Evolutionary conservation across 352 stramenopile species (phyloP).

Genomic region (Globisporangium recalcitrans): DNA sequence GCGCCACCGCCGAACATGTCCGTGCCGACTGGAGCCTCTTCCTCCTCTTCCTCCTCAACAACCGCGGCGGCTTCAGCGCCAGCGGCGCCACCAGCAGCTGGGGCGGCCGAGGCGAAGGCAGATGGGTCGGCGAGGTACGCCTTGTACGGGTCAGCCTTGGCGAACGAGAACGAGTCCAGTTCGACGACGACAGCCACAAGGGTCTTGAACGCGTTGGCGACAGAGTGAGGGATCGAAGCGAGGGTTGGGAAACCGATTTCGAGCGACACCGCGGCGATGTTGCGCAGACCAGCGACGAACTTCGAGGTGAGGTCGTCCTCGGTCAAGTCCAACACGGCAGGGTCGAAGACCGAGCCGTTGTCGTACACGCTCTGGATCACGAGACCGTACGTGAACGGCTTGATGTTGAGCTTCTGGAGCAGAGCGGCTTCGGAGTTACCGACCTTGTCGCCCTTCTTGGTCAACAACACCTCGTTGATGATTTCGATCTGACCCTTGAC

Average conservation of each 20-base stretch:
- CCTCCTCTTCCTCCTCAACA: conserved; percentile 70
- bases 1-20: conserved; percentile 81
- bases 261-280: conserved; percentile 94
- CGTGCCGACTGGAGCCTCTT: conserved; percentile 77
- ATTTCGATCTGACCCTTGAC: conserved; percentile 99
- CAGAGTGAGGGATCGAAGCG: conserved; percentile 97
- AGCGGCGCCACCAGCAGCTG: conserved; percentile 75
- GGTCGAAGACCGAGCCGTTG: conserved; percentile 98
- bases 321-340: conserved; percentile 97
- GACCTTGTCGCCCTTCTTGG: conserved; percentile 95
- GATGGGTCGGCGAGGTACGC: conserved; percentile 92
- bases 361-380: conserved; percentile 97
- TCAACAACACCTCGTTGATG: conserved; percentile 94
- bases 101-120: conserved; percentile 87
- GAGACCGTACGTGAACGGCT: conserved; percentile 99
- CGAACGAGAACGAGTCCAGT: conserved; percentile 96
- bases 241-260: conserved; percentile 95
- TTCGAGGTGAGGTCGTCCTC: conserved; percentile 95
- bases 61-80: conserved; percentile 50
- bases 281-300: conserved; percentile 92
- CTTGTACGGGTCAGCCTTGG: conserved; percentile 96
- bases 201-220: conserved; percentile 98
- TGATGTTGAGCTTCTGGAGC: conserved; percentile 98
- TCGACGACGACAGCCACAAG: conserved; percentile 95
- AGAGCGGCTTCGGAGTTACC: conserved; percentile 97